Percentiles rank a stretch among this genome's conserved stretches.
These are phyloP conservation scores for Pelargonium fulgidum DNA, from an alignment of 441 rosid species.

Conservation along the genomic window DNA sequence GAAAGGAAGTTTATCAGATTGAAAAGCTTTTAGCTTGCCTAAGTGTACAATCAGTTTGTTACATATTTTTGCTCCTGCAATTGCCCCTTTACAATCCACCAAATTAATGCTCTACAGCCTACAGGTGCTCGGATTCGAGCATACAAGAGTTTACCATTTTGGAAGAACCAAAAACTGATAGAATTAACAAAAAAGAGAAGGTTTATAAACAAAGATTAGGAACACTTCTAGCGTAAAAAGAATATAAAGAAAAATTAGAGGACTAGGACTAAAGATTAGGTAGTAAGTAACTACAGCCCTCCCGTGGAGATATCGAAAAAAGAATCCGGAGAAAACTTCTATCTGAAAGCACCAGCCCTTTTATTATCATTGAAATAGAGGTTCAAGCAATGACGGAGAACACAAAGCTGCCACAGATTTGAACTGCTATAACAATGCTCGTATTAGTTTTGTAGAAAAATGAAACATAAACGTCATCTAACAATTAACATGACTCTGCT, in stretches of 20 bases:
- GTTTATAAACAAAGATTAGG: background rate
- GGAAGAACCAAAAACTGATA: too few species aligned
- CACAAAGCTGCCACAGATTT: constrained; percentile 5
- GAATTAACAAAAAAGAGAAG: background rate
- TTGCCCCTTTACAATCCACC: constrained; percentile 1
- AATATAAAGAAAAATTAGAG: background rate
- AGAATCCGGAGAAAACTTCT: too few species aligned
- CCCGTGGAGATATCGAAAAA: background rate
- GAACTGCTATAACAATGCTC: background rate
- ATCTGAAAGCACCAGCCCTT: too few species aligned
- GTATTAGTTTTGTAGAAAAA: background rate
- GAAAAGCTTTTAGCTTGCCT: too few species aligned
- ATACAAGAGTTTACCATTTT: too few species aligned
- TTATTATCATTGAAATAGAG: background rate
- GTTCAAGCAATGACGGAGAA: background rate
- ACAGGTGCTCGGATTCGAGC: too few species aligned
- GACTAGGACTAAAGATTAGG: too few species aligned
- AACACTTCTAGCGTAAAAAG: background rate
- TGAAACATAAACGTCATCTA: background rate
- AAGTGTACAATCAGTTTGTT: background rate
- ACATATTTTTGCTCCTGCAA: background rate
- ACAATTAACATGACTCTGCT: background rate
- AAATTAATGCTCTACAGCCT: background rate
- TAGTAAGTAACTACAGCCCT: background rate
- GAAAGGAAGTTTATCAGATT: background rate